Conservation (phyloP, 2,329 filamentous ascomycete genomes). For the Fusarium kyushuense region DNA sequence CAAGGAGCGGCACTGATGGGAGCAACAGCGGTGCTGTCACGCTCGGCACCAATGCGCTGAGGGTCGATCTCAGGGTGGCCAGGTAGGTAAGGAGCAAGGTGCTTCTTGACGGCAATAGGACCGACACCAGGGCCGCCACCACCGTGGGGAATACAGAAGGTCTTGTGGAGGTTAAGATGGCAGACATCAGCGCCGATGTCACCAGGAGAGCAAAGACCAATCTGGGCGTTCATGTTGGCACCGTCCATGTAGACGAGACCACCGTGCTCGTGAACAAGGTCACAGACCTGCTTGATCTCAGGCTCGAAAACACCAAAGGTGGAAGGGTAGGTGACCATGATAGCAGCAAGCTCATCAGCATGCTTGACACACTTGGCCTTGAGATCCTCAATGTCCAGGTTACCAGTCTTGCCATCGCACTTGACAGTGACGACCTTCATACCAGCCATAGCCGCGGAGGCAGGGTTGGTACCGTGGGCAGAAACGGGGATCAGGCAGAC, state of each 20-base stretch:
- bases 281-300: slow-evolving; percentile 84
- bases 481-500: slow-evolving; percentile 96
- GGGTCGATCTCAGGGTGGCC: slow-evolving; percentile 46
- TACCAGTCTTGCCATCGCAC: slow-evolving; percentile 87
- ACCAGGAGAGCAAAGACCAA: slow-evolving; percentile 92
- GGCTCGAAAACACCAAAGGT: slow-evolving; percentile 97
- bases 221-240: slow-evolving; percentile 98
- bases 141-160: slow-evolving; percentile 97
- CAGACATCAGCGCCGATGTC: slow-evolving; percentile 98
- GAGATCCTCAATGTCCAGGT: slow-evolving; percentile 90
- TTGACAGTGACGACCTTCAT: slow-evolving; percentile 95
- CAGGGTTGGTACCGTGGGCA: slow-evolving; percentile 95
- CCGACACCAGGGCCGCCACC: slow-evolving; percentile 94
- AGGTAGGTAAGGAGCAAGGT: slow-evolving; percentile 78
- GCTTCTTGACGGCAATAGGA: slow-evolving; percentile 89
- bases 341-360: slow-evolving; percentile 85
- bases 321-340: slow-evolving; percentile 97
- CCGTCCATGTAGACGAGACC: slow-evolving; percentile 99
- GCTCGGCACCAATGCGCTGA: slow-evolving; percentile 52
- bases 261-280: slow-evolving; percentile 86
- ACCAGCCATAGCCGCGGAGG: slow-evolving; percentile 93
- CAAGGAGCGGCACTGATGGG: slow-evolving; percentile 70
- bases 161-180: slow-evolving; percentile 98
- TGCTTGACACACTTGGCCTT: slow-evolving; percentile 90
- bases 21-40: slow-evolving; percentile 63